Evolutionary conservation across 306 rosid species (phyloP), one percentile per base, ranked within the genome.

Genomic region (Quercus gilva): DNA sequence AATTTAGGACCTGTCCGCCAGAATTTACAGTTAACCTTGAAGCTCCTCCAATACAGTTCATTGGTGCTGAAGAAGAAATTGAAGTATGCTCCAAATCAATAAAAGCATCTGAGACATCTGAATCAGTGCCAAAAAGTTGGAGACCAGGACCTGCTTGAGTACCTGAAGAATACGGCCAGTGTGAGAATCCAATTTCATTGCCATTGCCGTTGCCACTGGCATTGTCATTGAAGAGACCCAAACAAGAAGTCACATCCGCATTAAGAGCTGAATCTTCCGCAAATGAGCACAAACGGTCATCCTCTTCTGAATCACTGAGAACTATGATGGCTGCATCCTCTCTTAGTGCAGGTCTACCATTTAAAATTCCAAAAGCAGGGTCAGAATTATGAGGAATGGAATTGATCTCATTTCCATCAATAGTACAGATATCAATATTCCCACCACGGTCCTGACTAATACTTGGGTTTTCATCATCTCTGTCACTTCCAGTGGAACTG

Each of bases 261-360:
- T 76, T 81, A 59, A 88, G 88, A 20, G 84, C 80, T 58, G 83
- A 92, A 89, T 91, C 96, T 74, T 86, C 97, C 8, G 85, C 33
- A 84, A 83, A 93, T 29, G 97, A 58, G 83, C 43, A 1, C 94
- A 74, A 80, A 88, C 87, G 78, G 81, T 86, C 91, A 59, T 87
- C 85, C 29, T 93, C 99, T 11, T 96, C 99, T 17, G 99, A 96
- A 86, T 96, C 99, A 82, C 96, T 93, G 17, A 96, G 90, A 72
- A 93, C 90, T 83, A 96, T 93, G 77, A 96, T 84, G 68, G 90
- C 91, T 43, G 94, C 91, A 79, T 86, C 86, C 70, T 85, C 91
- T 25, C 63, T 72, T 0, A 85, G 90, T 82, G 88, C 89, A 74
- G 92, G 79, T 55, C 63, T 82, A 81, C 64, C 56, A 88, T 56